Base-by-base conservation (phyloP, 306 rosid species). In the Vachellia collinsii region DNA sequence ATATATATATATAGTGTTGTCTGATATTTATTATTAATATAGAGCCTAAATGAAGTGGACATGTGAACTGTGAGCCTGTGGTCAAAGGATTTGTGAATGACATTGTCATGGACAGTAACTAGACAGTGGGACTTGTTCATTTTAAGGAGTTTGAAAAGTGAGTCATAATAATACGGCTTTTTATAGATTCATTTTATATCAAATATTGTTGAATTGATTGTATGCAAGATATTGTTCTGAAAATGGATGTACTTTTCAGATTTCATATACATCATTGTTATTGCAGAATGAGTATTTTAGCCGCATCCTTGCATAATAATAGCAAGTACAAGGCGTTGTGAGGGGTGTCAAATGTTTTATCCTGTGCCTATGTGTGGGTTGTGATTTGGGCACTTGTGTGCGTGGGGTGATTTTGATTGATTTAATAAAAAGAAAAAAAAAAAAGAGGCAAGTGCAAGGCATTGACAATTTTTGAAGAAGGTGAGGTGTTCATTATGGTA, bases 1-100 rank as follows among this genome's bases (percentile, higher is more conserved):
- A 16, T 3, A 53, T 51, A 51, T 7, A 17, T 53, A 54, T 76
- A 48, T 48, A 77, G 80, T 86, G 78, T 78, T 81, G 50, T 76
- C 70, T 4, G 6, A 48, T 53, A n/a, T 88, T 63, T 44, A 34
- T 63, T 44, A 39, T 77, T 74, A 73, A 17, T 65, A 0, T 64
- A 14, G 13, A 37, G 41, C 23, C 56, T 70, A 70, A 11, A 43
- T 46, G 48, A 70, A 70, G 0, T 44, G 25, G 56, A 42, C 11
- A 20, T 44, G 39, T 23, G 54, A 70, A 74, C 80, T 54, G 61
- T 48, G 58, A 16, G 11, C 14, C 4, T 22, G 23, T 72, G 58
- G 39, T 6, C 48, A 51, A 64, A 61, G 48, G n/a, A 5, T 43
- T 44, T 54, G 82, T 66, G 77, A 67, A 81, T 79, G 75, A 23